These are phyloP conservation scores for Leccinum glutinopallens DNA, from an alignment of 1,284 basidiomycete species.

Conservation along the genomic window DNA sequence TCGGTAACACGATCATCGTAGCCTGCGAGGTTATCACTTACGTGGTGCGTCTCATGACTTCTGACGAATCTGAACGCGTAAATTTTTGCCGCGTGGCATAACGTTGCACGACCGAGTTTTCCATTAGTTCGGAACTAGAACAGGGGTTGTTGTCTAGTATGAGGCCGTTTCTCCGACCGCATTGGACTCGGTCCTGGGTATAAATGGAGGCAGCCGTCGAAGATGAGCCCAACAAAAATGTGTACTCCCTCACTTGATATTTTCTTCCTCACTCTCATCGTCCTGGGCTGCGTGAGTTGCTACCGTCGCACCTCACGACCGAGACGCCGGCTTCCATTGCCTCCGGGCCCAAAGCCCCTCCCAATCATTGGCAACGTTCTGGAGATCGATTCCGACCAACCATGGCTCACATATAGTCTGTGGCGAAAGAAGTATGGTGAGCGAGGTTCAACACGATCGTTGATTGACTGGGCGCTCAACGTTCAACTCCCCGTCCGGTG, in stretches of 20 bases:
- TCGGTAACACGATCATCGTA: conserved; percentile 25
- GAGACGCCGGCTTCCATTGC: conserved; percentile 26
- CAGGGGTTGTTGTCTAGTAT: conserved; percentile 18
- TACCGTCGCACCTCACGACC: conserved; percentile 13
- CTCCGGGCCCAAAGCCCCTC: conserved; percentile 38
- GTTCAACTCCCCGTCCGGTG: background rate
- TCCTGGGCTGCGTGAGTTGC: conserved; percentile 21
- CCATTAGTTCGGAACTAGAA: conserved; percentile 13
- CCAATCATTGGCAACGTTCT: conserved; percentile 45
- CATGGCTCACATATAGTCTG: conserved; percentile 40
- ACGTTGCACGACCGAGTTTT: conserved; percentile 6
- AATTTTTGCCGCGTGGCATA: conserved; percentile 14
- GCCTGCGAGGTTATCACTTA: conserved; percentile 31
- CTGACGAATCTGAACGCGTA: conserved; percentile 18
- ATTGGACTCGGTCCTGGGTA: conserved; percentile 17
- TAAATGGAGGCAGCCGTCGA: conserved; percentile 17
- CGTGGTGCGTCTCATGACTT: conserved; percentile 26
- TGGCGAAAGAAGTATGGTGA: conserved; percentile 35
- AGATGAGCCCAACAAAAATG: conserved; percentile 20
- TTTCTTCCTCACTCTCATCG: conserved; percentile 16
- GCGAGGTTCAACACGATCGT: background rate
- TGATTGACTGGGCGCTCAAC: background rate
- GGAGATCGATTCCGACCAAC: conserved; percentile 44
- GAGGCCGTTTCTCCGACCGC: conserved; percentile 10
- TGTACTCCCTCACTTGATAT: conserved; percentile 6